phyloP scores from a whole-genome alignment of 1,284 basidiomycete genomes.

The Mycena citricolor region DNA sequence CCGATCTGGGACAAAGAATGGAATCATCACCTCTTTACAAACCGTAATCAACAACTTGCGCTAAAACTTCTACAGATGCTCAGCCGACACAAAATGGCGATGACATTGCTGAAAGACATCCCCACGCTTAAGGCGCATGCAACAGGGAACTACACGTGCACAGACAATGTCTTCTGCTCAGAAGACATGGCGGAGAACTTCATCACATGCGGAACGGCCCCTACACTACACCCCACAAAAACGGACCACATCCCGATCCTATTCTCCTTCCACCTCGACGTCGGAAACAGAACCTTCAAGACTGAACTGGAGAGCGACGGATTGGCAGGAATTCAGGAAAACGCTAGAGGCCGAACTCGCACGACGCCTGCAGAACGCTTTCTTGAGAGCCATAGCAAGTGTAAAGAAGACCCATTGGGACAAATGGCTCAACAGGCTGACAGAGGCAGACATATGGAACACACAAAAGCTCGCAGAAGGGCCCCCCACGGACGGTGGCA shows the following conservation, averaged over 20 bases:
- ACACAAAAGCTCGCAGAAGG: background rate
- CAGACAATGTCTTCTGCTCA: constrained; percentile 36
- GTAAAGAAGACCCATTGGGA: background rate
- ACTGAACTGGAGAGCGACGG: background rate
- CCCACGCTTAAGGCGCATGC: constrained; percentile 29
- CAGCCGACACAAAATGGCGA: constrained; percentile 21
- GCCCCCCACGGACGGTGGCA: background rate
- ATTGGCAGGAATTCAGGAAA: constrained; percentile 4
- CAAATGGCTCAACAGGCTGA: background rate
- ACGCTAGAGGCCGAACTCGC: constrained; percentile 1
- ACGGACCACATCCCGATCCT: constrained; percentile 7
- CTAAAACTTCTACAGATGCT: constrained; percentile 25
- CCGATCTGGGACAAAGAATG: constrained; percentile 37
- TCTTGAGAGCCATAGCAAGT: background rate
- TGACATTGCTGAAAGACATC: constrained; percentile 28
- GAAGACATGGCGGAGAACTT: constrained; percentile 17
- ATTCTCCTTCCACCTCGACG: background rate
- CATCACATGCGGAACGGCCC: constrained; percentile 3
- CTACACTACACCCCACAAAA: background rate
- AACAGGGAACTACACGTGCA: constrained; percentile 30
- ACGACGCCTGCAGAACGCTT: background rate
- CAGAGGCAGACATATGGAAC: background rate
- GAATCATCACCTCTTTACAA: constrained; percentile 36
- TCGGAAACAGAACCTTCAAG: background rate
- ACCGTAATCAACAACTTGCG: background rate